Evolutionary conservation across 1,284 basidiomycete genomes (phyloP).

Genomic region (Apiotrichum sp.): DNA sequence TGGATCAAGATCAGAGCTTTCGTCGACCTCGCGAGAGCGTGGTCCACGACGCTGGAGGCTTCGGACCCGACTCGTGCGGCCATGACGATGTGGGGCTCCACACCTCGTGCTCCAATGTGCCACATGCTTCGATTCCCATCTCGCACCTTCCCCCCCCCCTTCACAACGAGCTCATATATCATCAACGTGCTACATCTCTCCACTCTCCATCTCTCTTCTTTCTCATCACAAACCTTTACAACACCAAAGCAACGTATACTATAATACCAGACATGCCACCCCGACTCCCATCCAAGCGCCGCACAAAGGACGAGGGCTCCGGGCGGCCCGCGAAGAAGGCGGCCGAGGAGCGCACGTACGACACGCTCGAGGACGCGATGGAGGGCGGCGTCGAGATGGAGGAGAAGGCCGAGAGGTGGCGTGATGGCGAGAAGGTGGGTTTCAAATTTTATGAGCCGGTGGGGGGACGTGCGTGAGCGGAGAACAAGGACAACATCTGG

Average conservation of each 20-base stretch:
- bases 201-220: no score
- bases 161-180: no score
- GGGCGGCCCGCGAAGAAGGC: conserved; percentile 23
- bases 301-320: conserved; percentile 8
- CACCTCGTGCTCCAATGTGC: no score
- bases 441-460: background rate
- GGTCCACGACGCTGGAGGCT: no score
- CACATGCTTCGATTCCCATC: no score
- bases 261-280: conserved; percentile 4
- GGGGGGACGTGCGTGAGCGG: background rate
- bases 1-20: no score
- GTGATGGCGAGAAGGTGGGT: conserved; percentile 45
- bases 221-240: background rate
- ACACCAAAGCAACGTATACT: background rate
- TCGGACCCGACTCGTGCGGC: no score
- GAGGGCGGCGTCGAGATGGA: conserved; percentile 46
- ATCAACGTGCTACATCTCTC: no score
- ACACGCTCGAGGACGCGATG: conserved; percentile 45
- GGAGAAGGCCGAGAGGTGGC: conserved; percentile 48
- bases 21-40: no score
- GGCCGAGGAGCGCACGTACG: conserved; percentile 38
- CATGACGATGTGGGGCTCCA: no score
- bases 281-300: conserved; percentile 11
- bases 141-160: no score
- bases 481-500: background rate